Base-by-base conservation (phyloP, 1,139 yeast genomes). In the Taphrina pruni region DNA sequence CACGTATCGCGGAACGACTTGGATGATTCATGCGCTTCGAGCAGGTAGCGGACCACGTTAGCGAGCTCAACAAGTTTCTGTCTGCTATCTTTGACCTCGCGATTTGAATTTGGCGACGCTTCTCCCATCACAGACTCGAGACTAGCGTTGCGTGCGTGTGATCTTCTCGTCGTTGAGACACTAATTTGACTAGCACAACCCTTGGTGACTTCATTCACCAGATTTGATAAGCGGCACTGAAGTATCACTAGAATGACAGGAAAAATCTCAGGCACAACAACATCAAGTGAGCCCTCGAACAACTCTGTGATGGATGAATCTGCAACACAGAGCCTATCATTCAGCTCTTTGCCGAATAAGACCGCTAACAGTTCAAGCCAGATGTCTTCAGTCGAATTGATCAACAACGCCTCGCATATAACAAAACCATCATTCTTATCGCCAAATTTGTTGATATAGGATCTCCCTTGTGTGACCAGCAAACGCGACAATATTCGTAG, bases 401-500 rank as follows among this genome's bases (percentile, higher is more conserved):
- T 81, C 60, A 78, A 76, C 65, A 79, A 77, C 48, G 86, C 75
- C 51, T 79, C 46, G 26, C 67, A 64, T 35, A 88, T 80, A 38
- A 82, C 82, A 21, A 86, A 76, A 0, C 94, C 94, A 68, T 85
- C 84, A 21, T 73, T 71, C 26, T 80, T 81, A 21, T 81, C 57
- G 54, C 85, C 80, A 74, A 89, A 88, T 39, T 82, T 77, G 45
- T 78, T 81, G 64, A 84, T 83, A 0, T 83, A 81, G 56, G 81
- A 81, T 0, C 82, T 76, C 0, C 88, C 87, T 11, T 84, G 78
- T 0, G 82, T 77, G 41, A 80, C 77, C 26, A 89, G 78, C 7
- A 87, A 77, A 66, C 82, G 82, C 7, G 87, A 78, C 26, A 89
- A 76, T 11, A 89, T 76, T 21, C 83, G 79, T 70, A 82, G 77